phyloP scores from a whole-genome alignment of 768 basidiomycete species.

The Tricholoma terreum region DNA sequence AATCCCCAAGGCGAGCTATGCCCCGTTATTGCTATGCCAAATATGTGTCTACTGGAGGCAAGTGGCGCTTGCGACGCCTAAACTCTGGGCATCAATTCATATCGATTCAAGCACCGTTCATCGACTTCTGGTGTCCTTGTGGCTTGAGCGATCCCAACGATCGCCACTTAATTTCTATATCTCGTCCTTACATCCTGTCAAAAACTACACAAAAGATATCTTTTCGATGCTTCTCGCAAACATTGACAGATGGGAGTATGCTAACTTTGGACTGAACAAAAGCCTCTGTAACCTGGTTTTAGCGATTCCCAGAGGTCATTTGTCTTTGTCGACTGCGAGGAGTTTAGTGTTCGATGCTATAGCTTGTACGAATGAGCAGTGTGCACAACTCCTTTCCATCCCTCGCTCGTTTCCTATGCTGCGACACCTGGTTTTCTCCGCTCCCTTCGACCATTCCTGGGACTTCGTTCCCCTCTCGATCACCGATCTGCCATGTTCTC shows the following conservation, averaged over 20 bases:
- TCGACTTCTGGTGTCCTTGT: not conserved
- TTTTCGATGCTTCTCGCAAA: not conserved
- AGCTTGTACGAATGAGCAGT: not conserved
- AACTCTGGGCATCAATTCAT: not conserved
- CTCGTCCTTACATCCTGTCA: not conserved
- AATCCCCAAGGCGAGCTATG: not conserved
- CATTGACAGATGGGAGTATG: not conserved
- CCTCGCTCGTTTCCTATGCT: not conserved
- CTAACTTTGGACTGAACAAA: not conserved
- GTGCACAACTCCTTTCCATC: not conserved
- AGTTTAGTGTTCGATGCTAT: not conserved
- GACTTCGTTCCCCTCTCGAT: not conserved
- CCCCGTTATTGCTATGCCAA: slow-evolving; percentile 3
- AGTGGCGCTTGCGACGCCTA: not conserved
- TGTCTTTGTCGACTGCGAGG: not conserved
- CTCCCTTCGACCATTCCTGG: not conserved
- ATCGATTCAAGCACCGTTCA: not conserved
- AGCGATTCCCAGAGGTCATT: not conserved
- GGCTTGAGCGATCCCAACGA: slow-evolving; percentile 1
- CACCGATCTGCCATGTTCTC: not conserved
- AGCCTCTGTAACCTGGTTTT: not conserved
- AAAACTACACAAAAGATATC: not conserved
- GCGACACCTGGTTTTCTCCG: not conserved
- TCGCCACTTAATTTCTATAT: not conserved
- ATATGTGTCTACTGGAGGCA: slow-evolving; percentile 2